A percentile compares a stretch with the other conserved stretches of the same genome.
phyloP scores from a whole-genome alignment of 169 alveolate genomes.

The Plasmodium knowlesi region DNA sequence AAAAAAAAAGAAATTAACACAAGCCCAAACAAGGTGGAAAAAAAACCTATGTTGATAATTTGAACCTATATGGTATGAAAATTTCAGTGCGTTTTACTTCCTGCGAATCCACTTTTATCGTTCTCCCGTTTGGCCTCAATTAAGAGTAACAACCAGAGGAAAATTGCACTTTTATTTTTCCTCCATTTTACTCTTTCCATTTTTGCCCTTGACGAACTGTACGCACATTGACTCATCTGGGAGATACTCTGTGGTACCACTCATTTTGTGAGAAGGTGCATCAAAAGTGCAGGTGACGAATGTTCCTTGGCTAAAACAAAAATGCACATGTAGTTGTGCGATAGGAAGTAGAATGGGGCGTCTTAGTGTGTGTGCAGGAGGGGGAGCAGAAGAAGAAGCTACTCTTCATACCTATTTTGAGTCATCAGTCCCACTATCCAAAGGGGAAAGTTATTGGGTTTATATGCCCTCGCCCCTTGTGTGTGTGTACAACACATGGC shows the following conservation, averaged over 20 bases:
- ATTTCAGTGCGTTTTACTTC: background rate
- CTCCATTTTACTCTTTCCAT: no score
- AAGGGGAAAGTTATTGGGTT: no score
- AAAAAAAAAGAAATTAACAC: background rate
- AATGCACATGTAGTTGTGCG: background rate
- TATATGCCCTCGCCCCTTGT: no score
- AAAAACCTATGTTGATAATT: background rate
- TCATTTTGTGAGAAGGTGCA: background rate
- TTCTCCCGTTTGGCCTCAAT: background rate
- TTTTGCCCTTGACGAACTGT: background rate
- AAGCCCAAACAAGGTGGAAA: background rate
- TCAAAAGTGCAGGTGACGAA: background rate
- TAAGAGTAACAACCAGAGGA: background rate
- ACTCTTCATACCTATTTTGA: no score
- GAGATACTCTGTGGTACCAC: no score
- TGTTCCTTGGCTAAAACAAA: background rate
- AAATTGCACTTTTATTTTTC: background rate
- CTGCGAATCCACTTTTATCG: background rate
- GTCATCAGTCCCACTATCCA: no score
- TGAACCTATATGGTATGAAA: background rate
- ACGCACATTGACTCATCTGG: background rate
- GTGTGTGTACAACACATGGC: conserved; percentile 25
- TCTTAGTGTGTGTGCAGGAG: background rate
- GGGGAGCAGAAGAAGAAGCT: background rate
- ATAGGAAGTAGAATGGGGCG: background rate